Base-by-base conservation (phyloP, 2,329 filamentous ascomycete genomes). In the Parascedosporium putredinis region DNA sequence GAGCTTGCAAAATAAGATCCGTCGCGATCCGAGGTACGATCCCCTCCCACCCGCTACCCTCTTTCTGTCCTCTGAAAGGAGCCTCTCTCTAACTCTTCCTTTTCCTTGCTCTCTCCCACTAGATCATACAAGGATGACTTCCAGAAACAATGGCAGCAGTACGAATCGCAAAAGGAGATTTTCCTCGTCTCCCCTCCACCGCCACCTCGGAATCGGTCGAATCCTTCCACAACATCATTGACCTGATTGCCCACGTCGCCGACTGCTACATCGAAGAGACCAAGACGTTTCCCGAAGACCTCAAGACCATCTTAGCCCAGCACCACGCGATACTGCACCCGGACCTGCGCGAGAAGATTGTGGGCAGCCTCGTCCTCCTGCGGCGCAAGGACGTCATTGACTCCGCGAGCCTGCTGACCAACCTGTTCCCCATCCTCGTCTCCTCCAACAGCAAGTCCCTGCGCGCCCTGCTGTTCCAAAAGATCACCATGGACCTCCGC, bases 101-200 rank as follows among this genome's bases (percentile, higher is more conserved):
- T 25, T 12, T 65, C 29, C 22, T 34, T 36, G 50, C 45, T 51
- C 36, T 29, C 27, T 14, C 20, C 29, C 18, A 27, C 27, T 45
- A 87, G 83, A 60, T 94, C 89, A 3, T 97, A 97, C 67, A 79
- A 84, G 54, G 87, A 94, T 57, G 91, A 96, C 62, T 95, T 95
- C 61, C 69, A 83, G 56, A 83, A 84, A 60, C 88, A 96, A 66
- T 94, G 88, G 75, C 81, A 84, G 62, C 90, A 95, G 65, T 97
- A 96, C 76, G 83, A 90, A 64, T 84, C 87, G 22, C 86, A 95
- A 63, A 82, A 87, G 53, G 88, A 95, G 61, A 88, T 97, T 58
- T 96, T 97, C 68, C 76, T 95, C 60, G 79, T 85, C 38, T 86
- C 88, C 45, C 93, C 5, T 75, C 83, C 12, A 84, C 84, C 8